Evolutionary conservation across 2,329 filamentous ascomycete species (phyloP).

Genomic region (Colletotrichum melonis): DNA sequence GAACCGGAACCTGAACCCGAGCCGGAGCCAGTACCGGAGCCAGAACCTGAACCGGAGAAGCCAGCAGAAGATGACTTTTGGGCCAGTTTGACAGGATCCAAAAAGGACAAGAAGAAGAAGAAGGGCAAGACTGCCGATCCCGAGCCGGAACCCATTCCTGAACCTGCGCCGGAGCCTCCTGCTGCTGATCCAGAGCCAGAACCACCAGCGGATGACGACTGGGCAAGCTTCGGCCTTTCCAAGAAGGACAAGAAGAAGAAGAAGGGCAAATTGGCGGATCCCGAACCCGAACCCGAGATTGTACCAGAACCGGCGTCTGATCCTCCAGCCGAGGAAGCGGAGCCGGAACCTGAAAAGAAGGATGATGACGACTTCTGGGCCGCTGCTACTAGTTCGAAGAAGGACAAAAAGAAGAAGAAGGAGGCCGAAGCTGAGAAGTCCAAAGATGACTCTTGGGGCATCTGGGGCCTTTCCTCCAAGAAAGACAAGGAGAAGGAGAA

Average conservation of each 20-base stretch:
- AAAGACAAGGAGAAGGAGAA: conserved; percentile 45
- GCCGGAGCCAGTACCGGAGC: conserved; percentile 41
- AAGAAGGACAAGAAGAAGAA: conserved; percentile 46
- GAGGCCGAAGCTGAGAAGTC: conserved; percentile 40
- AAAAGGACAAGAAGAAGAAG: conserved; percentile 49
- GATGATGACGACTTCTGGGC: conserved; percentile 48
- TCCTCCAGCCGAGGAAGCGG: conserved; percentile 36
- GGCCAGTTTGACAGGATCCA: conserved; percentile 42
- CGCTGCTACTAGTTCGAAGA: conserved; percentile 41
- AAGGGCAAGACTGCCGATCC: conserved; percentile 39
- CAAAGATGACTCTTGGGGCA: conserved; percentile 37
- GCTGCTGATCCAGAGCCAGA: conserved; percentile 38
- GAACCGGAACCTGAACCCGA: conserved; percentile 38
- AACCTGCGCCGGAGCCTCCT: conserved; percentile 27
- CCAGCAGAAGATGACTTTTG: conserved; percentile 44
- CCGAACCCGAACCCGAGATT: conserved; percentile 33
- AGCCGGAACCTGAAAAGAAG: conserved; percentile 45
- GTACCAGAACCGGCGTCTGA: conserved; percentile 22
- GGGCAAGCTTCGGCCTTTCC: conserved; percentile 40
- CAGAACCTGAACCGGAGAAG: conserved; percentile 37
- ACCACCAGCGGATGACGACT: conserved; percentile 38
- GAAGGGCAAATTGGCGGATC: conserved; percentile 40
- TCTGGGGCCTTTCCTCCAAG: conserved; percentile 39
- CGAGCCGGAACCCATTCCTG: conserved; percentile 9
- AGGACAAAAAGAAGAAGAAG: conserved; percentile 45